Evolutionary conservation across 2,329 filamentous ascomycete genomes (phyloP), one percentile per base, ranked within the genome.

Genomic region (Fusarium sp.): DNA sequence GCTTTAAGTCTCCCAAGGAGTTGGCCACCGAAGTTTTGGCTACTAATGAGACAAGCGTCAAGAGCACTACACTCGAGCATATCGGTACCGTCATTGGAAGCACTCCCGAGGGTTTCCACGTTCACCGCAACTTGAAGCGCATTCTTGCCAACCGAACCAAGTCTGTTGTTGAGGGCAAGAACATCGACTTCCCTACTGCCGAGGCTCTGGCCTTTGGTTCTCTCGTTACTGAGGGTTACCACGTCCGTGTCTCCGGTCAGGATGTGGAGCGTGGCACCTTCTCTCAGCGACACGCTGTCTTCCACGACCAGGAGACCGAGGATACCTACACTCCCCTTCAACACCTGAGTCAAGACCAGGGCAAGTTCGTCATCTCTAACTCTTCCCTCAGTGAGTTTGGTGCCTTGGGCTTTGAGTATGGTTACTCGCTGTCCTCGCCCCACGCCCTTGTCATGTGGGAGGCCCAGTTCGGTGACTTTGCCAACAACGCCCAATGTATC

Each of bases 241-340:
- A 99, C 83, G 95, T 99, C 79, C 94, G 96, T 84, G 94, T 99
- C 45, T 98, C 96, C 70, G 96, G 96, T 77, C 96, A 99, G 87
- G 96, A 99, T 87, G 96, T 99, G 72, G 96, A 99, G 89, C 95
- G 96, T 90, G 96, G 96, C 86, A 99, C 96, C 70, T 99, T 99
- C 88, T 98, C 96, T 51, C 96, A 99, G 87, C 93, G 96, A 79
- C 96, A 99, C 84, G 92, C 96, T 70, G 96, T 99, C 70, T 92
- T 99, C 83, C 96, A 99, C 84, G 96, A 99, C 86, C 96, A 99
- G 86, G 95, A 97, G 84, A 97, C 87, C 60, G 96, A 99, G 86
- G 89, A 90, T 77, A 98, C 95, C 11, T 97, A 97, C 86, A 98
- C 95, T 18, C 96, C 96, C 66, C 88, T 99, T 65, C 93, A 98